Conservation (phyloP, 2,329 filamentous ascomycete genomes). For the Ilyonectria destructans region DNA sequence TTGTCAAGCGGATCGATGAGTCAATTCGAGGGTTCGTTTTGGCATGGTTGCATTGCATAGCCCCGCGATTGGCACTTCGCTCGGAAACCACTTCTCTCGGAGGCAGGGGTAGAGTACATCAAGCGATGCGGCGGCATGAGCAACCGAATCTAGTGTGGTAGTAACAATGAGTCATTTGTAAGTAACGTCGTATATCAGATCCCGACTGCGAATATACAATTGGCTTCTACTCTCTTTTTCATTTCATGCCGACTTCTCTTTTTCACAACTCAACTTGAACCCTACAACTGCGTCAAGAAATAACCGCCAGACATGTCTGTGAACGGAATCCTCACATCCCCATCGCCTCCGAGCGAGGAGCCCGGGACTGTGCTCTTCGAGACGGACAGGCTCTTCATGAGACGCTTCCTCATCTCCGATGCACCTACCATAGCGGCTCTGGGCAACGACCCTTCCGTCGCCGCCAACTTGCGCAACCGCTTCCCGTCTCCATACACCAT, state of each 20-base stretch:
- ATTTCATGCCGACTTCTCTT: not conserved
- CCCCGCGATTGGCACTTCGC: not conserved
- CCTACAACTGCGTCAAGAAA: not conserved
- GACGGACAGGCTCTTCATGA: constrained; percentile 58
- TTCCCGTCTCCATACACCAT: constrained; percentile 66
- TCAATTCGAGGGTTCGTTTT: not conserved
- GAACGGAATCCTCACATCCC: constrained; percentile 40
- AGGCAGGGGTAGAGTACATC: not conserved
- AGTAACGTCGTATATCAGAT: not conserved
- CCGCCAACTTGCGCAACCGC: constrained; percentile 58
- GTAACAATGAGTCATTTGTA: constrained; percentile 28
- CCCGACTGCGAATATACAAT: not conserved
- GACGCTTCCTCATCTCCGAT: constrained; percentile 59
- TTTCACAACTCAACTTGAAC: not conserved
- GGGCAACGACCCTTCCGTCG: constrained; percentile 59
- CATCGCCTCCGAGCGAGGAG: constrained; percentile 46
- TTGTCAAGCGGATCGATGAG: not conserved
- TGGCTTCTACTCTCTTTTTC: not conserved
- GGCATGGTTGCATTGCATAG: not conserved
- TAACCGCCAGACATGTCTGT: constrained; percentile 33
- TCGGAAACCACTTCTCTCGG: not conserved
- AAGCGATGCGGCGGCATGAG: not conserved
- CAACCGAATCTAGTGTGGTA: not conserved
- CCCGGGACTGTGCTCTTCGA: constrained; percentile 52
- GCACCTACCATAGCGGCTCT: constrained; percentile 53